Percentiles rank a stretch among this genome's conserved stretches.
phyloP scores from a whole-genome alignment of 164 flowering plant genomes.

The Hamamelis virginiana region DNA sequence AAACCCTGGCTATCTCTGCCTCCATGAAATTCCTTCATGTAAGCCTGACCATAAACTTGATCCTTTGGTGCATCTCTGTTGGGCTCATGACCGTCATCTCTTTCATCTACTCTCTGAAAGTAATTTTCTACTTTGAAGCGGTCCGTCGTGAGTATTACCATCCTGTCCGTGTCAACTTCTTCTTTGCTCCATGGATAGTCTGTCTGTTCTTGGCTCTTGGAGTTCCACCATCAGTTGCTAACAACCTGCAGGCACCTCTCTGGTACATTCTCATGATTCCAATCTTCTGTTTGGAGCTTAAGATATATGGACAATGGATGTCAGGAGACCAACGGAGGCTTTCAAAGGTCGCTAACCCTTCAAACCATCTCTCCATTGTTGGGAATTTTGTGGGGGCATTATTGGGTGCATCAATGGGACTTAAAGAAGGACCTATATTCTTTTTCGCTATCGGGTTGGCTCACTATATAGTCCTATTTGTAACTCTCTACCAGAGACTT shows the following conservation, averaged over 20 bases:
- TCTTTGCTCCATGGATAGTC: constrained; percentile 87
- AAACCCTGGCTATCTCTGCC: constrained; percentile 56
- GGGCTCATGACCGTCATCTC: constrained; percentile 39
- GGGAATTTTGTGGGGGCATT: constrained; percentile 90
- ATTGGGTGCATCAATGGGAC: constrained; percentile 80
- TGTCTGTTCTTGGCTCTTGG: constrained; percentile 63
- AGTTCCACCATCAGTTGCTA: constrained; percentile 48
- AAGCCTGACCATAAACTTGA: constrained; percentile 42
- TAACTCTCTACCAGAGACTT: constrained; percentile 88
- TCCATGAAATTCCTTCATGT: constrained; percentile 73
- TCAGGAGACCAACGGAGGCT: constrained; percentile 80
- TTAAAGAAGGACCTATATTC: constrained; percentile 82
- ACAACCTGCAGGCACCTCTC: constrained; percentile 33
- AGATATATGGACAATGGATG: constrained; percentile 98
- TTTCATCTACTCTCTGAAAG: constrained; percentile 50
- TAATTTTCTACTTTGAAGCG: constrained; percentile 76
- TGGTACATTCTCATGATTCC: constrained; percentile 90
- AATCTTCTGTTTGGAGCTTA: constrained; percentile 66
- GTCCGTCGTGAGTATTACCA: constrained; percentile 87
- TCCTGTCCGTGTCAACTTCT: constrained; percentile 86
- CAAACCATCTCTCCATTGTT: constrained; percentile 78
- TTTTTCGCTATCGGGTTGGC: constrained; percentile 89
- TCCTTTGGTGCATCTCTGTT: constrained; percentile 76
- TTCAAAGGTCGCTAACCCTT: constrained; percentile 84
- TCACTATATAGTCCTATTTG: constrained; percentile 80